Base-by-base conservation (phyloP, 345 rosid species). In the Sisymbrium irio region DNA sequence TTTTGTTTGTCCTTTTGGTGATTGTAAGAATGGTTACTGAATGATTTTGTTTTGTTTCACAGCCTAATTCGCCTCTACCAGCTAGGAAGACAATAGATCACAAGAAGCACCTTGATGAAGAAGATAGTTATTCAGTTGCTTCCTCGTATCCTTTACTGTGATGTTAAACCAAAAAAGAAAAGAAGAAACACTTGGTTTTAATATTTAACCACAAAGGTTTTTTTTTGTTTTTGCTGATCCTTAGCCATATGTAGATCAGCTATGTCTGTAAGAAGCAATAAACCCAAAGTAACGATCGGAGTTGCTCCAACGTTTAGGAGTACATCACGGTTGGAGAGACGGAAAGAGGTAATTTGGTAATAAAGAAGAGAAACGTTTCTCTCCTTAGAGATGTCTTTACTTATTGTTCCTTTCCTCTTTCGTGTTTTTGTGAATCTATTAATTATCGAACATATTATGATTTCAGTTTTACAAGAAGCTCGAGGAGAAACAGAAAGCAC, bases 71-170 rank as follows among this genome's bases (percentile, higher is more conserved):
- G 15, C 92, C 94, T 46, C 10, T 47, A 63, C 82, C 78, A 46
- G 67, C 84, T 73, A 87, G 82, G 83, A 89, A 76, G 86, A 70
- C 77, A 7, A 60, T 63, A 15, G 80, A 82, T 56, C 61, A 75
- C 49, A 85, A 66, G 85, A 87, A 88, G 82, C 84, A 81, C 54
- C 81, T 36, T 44, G 97, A 88, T 57, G 99, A 92, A 1, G 99
- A 89, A 42, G 99, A 95, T 81, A 82, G 67, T 79, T 87, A 84
- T 79, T 95, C 98, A 6, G 68, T 90, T 14, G 75, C 90, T 74
- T 95, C 99, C 77, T 90, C 98, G 94, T 95, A 95, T 95, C 99
- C 97, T 92, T 55, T 50, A 10, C 15, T 46, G 27, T 76, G 15
- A 54, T 17, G 33, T 54, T 36, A 33, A 45, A 49, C 8, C 8